These are phyloP conservation scores for Gentiana macrophylla DNA, from an alignment of 257 asterid genomes.

Conservation along the genomic window DNA sequence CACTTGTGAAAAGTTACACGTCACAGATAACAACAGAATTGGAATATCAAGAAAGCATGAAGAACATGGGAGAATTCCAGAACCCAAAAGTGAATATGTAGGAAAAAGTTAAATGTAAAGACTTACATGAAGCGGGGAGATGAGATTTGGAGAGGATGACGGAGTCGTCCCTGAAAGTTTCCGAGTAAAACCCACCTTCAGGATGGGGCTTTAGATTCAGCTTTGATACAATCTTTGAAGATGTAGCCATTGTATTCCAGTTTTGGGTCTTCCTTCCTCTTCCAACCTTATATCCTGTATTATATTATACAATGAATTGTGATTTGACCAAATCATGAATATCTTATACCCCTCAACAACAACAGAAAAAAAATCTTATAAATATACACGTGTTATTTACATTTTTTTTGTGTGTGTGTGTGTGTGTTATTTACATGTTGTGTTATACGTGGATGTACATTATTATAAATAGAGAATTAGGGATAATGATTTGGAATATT, in stretches of 20 bases:
- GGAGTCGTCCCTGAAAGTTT: conserved; percentile 75
- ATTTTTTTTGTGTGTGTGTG: no score
- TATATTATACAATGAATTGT: no score
- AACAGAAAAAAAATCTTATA: no score
- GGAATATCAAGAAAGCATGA: not conserved
- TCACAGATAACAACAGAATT: no score
- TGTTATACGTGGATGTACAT: no score
- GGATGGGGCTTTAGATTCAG: conserved; percentile 64
- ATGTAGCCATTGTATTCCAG: conserved; percentile 14
- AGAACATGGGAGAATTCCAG: not conserved
- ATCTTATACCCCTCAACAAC: no score
- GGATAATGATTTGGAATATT: no score
- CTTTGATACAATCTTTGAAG: conserved; percentile 45
- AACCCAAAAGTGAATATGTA: not conserved
- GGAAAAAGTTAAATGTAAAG: not conserved
- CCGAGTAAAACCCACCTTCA: conserved; percentile 76
- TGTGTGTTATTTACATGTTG: no score
- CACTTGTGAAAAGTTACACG: no score
- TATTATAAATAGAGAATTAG: no score
- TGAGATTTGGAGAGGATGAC: conserved; percentile 67
- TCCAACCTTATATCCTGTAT: not conserved
- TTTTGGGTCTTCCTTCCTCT: not conserved
- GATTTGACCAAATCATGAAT: no score
- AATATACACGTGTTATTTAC: no score
- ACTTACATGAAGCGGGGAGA: conserved; percentile 69